Evolutionary conservation across 176 grass and related monocot genomes (phyloP).

Genomic region (Themeda triandra): DNA sequence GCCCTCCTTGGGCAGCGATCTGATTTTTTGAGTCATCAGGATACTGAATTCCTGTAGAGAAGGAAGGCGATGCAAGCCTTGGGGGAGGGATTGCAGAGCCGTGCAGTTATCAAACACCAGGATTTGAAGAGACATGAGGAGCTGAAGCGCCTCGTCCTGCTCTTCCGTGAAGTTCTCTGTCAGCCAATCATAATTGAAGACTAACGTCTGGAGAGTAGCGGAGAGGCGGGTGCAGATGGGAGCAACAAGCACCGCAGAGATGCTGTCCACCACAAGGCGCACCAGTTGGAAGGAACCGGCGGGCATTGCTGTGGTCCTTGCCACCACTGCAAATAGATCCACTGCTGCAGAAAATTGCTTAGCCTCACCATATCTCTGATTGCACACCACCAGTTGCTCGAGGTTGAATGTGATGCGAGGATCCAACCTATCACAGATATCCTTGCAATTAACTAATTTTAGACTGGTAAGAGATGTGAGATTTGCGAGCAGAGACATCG

Average conservation of each 20-base stretch:
- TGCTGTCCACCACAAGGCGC: fast-evolving
- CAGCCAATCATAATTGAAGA: background rate
- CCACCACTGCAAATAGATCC: background rate
- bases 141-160: background rate
- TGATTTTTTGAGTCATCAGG: background rate
- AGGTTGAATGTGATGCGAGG: background rate
- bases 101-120: fast-evolving
- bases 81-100: background rate
- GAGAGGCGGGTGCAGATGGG: background rate
- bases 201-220: background rate
- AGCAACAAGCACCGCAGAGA: background rate
- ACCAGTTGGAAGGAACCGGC: background rate
- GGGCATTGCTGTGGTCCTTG: background rate
- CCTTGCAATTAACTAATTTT: fast-evolving
- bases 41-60: background rate
- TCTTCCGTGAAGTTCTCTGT: background rate
- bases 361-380: background rate
- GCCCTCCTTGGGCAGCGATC: background rate
- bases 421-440: background rate
- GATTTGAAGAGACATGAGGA: background rate
- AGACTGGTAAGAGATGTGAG: background rate
- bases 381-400: fast-evolving
- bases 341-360: background rate
- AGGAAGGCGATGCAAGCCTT: background rate
- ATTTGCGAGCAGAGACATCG: background rate